Conservation (phyloP, 345 rosid genomes). For the Hypericum perforatum region DNA sequence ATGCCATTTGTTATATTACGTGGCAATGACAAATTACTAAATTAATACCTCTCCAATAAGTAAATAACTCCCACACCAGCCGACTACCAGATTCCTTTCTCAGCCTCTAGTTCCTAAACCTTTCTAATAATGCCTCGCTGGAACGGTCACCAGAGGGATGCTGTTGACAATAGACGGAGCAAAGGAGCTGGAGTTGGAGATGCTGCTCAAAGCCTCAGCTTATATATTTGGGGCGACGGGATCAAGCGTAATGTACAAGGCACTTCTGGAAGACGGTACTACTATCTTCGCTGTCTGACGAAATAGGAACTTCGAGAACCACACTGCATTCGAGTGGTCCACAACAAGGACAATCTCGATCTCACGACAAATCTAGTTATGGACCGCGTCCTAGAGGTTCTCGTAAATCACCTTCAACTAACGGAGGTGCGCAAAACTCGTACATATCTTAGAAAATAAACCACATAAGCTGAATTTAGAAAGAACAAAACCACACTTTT, state of each 20-base stretch:
- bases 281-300: conserved; percentile 74
- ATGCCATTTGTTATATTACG: no score
- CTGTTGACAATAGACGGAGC: conserved; percentile 54
- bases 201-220: conserved; percentile 63
- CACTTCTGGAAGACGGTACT: conserved; percentile 84
- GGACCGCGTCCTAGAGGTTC: no score
- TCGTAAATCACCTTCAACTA: no score
- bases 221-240: conserved; percentile 89
- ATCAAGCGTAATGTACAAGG: conserved; percentile 86
- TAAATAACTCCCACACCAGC: conserved; percentile 61
- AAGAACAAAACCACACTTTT: no score
- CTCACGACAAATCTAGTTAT: no score
- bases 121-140: conserved; percentile 52
- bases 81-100: conserved; percentile 38
- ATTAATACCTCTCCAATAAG: conserved; percentile 62
- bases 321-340: no score
- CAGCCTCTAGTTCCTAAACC: conserved; percentile 45
- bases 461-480: no score
- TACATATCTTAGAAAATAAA: no score
- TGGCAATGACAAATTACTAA: no score
- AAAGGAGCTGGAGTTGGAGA: conserved; percentile 63
- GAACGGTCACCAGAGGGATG: conserved; percentile 45
- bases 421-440: no score
- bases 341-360: no score
- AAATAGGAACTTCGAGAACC: conserved; percentile 75